Conservation (phyloP, 805 yeast species). For the Candida insectalens region DNA sequence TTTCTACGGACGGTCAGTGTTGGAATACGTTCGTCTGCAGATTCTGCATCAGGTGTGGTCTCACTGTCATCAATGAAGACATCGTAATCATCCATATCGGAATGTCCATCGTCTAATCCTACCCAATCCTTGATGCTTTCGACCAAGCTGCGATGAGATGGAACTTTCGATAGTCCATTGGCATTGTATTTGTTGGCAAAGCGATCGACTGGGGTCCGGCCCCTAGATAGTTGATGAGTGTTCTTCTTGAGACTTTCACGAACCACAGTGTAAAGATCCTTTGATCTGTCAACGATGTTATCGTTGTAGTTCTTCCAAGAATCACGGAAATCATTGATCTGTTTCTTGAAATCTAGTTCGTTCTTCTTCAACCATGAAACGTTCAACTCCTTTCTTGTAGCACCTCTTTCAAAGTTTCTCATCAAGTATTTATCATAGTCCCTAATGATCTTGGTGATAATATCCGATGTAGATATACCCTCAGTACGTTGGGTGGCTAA, state of each 20-base stretch:
- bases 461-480: constrained; percentile 92
- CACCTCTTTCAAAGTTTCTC: constrained; percentile 97
- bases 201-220: constrained; percentile 50
- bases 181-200: constrained; percentile 59
- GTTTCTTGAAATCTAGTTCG: constrained; percentile 88
- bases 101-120: constrained; percentile 20
- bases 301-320: constrained; percentile 73
- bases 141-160: constrained; percentile 18
- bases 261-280: constrained; percentile 78
- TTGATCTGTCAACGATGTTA: constrained; percentile 60
- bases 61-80: constrained; percentile 6
- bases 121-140: constrained; percentile 28
- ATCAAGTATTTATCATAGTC: constrained; percentile 94
- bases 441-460: constrained; percentile 87
- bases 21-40: constrained; percentile 1
- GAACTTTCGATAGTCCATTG: constrained; percentile 28
- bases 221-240: constrained; percentile 5
- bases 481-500: constrained; percentile 93
- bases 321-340: constrained; percentile 76
- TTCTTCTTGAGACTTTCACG: constrained; percentile 47
- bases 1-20: constrained; percentile 1
- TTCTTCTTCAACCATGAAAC: constrained; percentile 97
- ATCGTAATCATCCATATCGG: constrained; percentile 6
- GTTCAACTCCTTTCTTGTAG: constrained; percentile 89
- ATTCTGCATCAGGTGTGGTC: constrained; percentile 9